Evolutionary conservation across 2,329 filamentous ascomycete genomes (phyloP), one percentile per base, ranked within the genome.

Genomic region (Aspergillus phoenicis): DNA sequence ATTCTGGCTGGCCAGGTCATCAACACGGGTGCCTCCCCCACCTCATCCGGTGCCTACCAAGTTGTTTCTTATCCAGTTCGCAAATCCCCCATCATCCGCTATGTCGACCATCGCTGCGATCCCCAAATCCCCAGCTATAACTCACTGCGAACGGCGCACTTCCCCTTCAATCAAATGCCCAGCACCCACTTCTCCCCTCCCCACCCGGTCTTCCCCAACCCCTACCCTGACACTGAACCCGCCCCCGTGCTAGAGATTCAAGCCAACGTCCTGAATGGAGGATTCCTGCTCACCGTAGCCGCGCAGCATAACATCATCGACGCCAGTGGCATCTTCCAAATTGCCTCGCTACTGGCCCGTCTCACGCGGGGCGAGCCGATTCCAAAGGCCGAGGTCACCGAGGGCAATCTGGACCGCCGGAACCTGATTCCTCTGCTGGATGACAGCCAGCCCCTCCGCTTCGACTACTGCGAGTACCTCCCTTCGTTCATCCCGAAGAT

Each of bases 121-220:
- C 28, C 52, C 20, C 28, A 8, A 15, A n/a, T 51, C 24, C 47
- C 47, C n/a, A 28, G 24, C 7, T 51, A 30, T 11, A 20, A 10
- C 13, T 43, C 53, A 4, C 38, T 68, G 3, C 52, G 48, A 5
- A 20, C 47, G 1, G 62, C 63, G 1, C 52, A 64, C n/a, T 71
- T 59, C 4, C 73, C 75, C 1, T 64, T 72, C 11, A 59, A 57
- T 6, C 71, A 75, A 70, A 65, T 78, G 5, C 72, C 75, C 28
- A 71, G 66, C 3, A 57, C 67, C 11, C 36, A 73, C 5, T 62
- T 78, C 7, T 63, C 64, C 3, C 71, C 70, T 3, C 59, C 62
- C 2, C 65, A 66, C 8, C 68, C 67, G 8, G 68, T 67, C 1
- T 71, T 76, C 48, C 73, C 73, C 2, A 47, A 66, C 52, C 56